phyloP scores from a whole-genome alignment of 495 filamentous ascomycete species.

The Melanomma pulvis-pyrius region DNA sequence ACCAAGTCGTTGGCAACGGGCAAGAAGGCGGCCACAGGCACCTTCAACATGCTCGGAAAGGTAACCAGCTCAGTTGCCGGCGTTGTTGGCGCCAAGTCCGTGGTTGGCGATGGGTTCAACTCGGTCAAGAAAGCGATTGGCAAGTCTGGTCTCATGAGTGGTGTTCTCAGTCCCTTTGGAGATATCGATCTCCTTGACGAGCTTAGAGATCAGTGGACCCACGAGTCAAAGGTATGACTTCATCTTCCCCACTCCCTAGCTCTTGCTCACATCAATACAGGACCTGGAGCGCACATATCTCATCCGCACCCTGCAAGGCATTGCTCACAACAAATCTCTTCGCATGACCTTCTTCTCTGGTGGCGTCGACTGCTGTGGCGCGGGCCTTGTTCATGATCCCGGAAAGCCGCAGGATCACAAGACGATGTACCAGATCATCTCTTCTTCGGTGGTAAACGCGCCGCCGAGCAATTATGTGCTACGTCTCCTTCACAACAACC shows the following conservation, averaged over 20 bases:
- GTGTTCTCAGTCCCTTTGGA: conserved; percentile 93
- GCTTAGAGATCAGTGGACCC: conserved; percentile 94
- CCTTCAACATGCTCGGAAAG: conserved; percentile 93
- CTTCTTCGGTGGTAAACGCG: conserved; percentile 85
- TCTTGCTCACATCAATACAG: conserved; percentile 43
- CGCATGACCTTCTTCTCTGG: conserved; percentile 96
- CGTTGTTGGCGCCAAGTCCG: conserved; percentile 89
- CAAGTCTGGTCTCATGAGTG: conserved; percentile 91
- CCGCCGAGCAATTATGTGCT: conserved; percentile 82
- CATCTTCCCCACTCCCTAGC: not conserved
- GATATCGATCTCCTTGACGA: conserved; percentile 95
- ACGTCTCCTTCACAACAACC: conserved; percentile 89
- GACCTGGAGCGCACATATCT: conserved; percentile 96
- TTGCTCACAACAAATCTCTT: conserved; percentile 87
- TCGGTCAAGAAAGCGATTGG: conserved; percentile 95
- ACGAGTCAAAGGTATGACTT: conserved; percentile 76
- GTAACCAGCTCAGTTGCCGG: conserved; percentile 91
- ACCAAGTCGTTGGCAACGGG: conserved; percentile 90
- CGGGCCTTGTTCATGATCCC: conserved; percentile 93
- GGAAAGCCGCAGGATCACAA: conserved; percentile 90
- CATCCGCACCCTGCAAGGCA: conserved; percentile 92
- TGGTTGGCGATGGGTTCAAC: conserved; percentile 87
- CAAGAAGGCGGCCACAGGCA: conserved; percentile 92
- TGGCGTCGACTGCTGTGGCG: conserved; percentile 87
- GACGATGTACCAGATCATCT: conserved; percentile 98